Conservation (phyloP, 2,329 filamentous ascomycete species). For the Diaporthe sp. region DNA sequence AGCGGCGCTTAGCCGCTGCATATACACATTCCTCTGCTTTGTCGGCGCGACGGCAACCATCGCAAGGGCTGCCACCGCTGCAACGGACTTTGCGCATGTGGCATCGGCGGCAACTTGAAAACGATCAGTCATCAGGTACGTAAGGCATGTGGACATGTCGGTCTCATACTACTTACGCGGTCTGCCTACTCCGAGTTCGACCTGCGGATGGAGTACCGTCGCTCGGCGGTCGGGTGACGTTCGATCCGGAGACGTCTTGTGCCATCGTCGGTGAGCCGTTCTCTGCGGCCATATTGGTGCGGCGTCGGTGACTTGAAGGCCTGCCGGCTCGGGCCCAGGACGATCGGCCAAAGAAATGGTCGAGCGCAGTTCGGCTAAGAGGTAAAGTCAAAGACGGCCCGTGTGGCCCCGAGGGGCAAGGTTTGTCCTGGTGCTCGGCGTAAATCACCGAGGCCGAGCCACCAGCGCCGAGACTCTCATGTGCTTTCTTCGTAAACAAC, state of each 20-base stretch:
- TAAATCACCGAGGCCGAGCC: neutral
- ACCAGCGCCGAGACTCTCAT: neutral
- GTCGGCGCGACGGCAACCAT: neutral
- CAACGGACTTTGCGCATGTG: constrained; percentile 13
- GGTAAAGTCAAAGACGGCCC: neutral
- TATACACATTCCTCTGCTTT: constrained; percentile 16
- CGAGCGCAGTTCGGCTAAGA: neutral
- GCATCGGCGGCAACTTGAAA: neutral
- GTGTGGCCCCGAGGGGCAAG: neutral
- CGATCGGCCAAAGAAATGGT: neutral
- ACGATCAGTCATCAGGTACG: neutral
- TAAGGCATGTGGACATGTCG: neutral
- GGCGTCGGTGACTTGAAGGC: constrained; percentile 1
- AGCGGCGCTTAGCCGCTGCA: neutral
- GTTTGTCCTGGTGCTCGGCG: neutral
- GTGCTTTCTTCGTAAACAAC: neutral
- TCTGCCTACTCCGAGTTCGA: neutral
- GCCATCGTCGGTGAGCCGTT: neutral
- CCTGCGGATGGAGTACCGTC: neutral
- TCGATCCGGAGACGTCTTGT: neutral
- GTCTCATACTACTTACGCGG: neutral
- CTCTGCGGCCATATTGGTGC: neutral
- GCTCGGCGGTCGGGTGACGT: neutral
- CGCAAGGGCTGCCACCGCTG: neutral
- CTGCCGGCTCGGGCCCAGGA: neutral